Evolutionary conservation across 2,329 filamentous ascomycete genomes (phyloP), one percentile per base, ranked within the genome.

Genomic region (Aspergillus uvarum): DNA sequence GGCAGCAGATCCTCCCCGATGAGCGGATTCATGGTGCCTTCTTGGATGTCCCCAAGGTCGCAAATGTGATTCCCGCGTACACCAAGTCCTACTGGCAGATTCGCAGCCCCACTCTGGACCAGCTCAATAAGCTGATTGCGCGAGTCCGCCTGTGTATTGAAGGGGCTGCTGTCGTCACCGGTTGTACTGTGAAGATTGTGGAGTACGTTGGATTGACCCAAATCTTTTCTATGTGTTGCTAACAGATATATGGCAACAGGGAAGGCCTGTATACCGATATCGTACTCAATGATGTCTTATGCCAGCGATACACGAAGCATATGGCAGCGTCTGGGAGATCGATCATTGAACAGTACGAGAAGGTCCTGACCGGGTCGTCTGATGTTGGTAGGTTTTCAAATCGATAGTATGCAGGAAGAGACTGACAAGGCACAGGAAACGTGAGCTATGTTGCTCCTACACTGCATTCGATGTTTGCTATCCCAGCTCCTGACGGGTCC

Each of bases 1-100:
- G 83, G 1, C 83, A 85, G 68, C 83, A 85, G 67, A 78, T 81
- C 5, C 76, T 77, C 61, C 79, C 82, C 0, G 77, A 77, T 31
- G 76, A 80, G 57, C 76, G 80, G 21, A 75, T 83, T 24, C 79
- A 83, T 58, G 76, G 82, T 0, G 76, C 82, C 51, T 81, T 86
- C 56, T 78, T 76, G 0, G 65, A 82, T 51, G 83, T 82, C 6
- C 82, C 83, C 0, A 72, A 74, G 2, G 77, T 78, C 16, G 76
- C 82, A 0, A 85, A 86, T 63, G 76, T 85, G 24, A 84, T 85
- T 53, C 83, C 84, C 3, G 26, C 26, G 26, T 29, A 29, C 26
- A 8, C 82, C 0, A 76, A 77, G 22, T 72, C 79, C 4, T 73
- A 77, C 2, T 83, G 79, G 59, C 76, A 78, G 12, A 72, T 82